Evolutionary conservation across 495 filamentous ascomycete genomes (phyloP), one percentile per base, ranked within the genome.

Genomic region (Ramalina intermedia): DNA sequence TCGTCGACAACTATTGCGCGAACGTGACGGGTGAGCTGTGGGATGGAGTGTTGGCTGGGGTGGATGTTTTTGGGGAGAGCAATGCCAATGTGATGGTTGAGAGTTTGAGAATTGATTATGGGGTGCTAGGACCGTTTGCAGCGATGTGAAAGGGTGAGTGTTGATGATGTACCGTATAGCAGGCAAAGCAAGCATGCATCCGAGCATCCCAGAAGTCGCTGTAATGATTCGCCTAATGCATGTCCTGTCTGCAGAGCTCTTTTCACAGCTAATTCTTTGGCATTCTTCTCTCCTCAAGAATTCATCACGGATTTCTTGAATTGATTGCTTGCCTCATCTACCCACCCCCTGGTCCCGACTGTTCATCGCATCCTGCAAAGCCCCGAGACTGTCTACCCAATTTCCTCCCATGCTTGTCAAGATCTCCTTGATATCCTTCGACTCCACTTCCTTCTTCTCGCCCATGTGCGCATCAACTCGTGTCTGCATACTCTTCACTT

Each of bases 11-110:
- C 9, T 48, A 37, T 20, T 68, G 66, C 41, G 56, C 52, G 8
- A 54, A 61, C n/a, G 41, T 37, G 21, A 66, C 60, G 24, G 64
- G 56, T 23, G 39, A 55, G 48, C 64, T 64, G 54, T 68, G 66
- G 66, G 27, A 60, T 20, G 60, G 58, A 4, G 47, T 40, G 27
- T 47, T 69, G 5, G 61, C 48, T 17, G 66, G 43, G 8, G 56
- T 57, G 38, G 66, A 69, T 55, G 58, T 65, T 6, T 68, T 52
- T 50, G 59, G 47, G 27, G 41, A 33, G 43, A 49, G 54, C 46
- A 66, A 66, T 56, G 60, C 61, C 24, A 48, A 46, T 16, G 39
- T 41, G 39, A 58, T 66, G 57, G 41, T 63, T 18, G 63, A 63
- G 44, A 24, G 41, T 41, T 42, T 65, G 36, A 54, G 63, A 14